Percentiles rank a stretch among this genome's conserved stretches.
Evolutionary conservation across 306 rosid species (phyloP).

Genomic region (Acacia crassicarpa): DNA sequence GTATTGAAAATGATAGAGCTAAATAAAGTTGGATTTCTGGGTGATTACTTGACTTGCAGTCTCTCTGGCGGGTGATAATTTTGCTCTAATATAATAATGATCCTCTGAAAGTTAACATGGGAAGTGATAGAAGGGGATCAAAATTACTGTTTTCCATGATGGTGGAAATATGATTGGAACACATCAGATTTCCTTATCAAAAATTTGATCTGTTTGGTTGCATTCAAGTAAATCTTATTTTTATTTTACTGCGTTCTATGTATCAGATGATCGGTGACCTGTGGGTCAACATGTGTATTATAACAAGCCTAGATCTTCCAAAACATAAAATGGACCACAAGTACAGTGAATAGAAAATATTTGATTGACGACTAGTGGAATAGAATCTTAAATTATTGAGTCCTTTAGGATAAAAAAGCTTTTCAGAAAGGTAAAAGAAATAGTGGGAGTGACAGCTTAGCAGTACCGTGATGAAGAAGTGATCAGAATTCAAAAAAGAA

Average conservation of each 20-base stretch:
- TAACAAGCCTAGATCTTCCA: slow-evolving; percentile 16
- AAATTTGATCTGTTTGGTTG: background rate
- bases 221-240: background rate
- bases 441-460: slow-evolving; percentile 50
- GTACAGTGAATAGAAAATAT: slow-evolving; percentile 24
- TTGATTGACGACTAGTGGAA: slow-evolving; percentile 43
- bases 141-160: background rate
- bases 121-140: background rate
- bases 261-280: background rate
- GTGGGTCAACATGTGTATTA: slow-evolving; percentile 30
- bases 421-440: slow-evolving; percentile 39
- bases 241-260: background rate
- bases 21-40: slow-evolving; percentile 20
- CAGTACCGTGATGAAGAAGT: slow-evolving; percentile 48
- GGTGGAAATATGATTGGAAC: slow-evolving; percentile 4
- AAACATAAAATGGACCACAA: slow-evolving; percentile 20
- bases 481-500: slow-evolving; percentile 42
- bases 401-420: slow-evolving; percentile 44
- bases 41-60: slow-evolving; percentile 29
- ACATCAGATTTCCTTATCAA: background rate
- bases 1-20: slow-evolving; percentile 35
- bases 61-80: background rate
- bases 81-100: background rate
- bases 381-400: slow-evolving; percentile 45
- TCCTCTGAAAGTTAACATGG: slow-evolving; percentile 1